phyloP scores from a whole-genome alignment of 2,329 filamentous ascomycete genomes.

The Arthrobotrys pseudoclavata region DNA sequence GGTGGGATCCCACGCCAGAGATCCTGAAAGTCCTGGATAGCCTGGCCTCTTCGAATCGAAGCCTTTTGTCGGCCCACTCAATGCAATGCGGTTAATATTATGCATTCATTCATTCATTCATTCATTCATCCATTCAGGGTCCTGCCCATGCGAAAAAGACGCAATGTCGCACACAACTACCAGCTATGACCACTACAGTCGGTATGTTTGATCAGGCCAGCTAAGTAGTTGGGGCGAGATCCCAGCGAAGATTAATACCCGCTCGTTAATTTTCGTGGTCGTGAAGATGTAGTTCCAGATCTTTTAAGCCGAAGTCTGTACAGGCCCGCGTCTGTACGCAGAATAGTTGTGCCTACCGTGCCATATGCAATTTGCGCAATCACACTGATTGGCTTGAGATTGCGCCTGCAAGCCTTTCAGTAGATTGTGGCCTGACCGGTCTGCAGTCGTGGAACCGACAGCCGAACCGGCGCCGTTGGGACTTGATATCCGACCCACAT shows the following conservation, averaged over 20 bases:
- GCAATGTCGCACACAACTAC: slow-evolving; percentile 44
- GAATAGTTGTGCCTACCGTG: slow-evolving; percentile 10
- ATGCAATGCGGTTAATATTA: slow-evolving; percentile 22
- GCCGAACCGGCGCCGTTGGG: slow-evolving; percentile 32
- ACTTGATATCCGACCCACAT: slow-evolving; percentile 24
- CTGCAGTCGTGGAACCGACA: slow-evolving; percentile 21
- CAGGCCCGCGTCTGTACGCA: background rate
- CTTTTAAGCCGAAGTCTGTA: slow-evolving; percentile 31
- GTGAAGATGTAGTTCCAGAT: slow-evolving; percentile 29
- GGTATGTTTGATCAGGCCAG: slow-evolving; percentile 17
- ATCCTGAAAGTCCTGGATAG: background rate
- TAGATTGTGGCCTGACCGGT: slow-evolving; percentile 32
- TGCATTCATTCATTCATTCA: slow-evolving; percentile 20
- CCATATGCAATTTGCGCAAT: slow-evolving; percentile 8
- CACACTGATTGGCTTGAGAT: slow-evolving; percentile 29
- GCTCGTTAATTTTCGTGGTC: background rate
- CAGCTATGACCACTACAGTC: background rate
- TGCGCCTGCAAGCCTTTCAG: slow-evolving; percentile 23
- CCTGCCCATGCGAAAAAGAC: slow-evolving; percentile 35
- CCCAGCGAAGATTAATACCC: background rate
- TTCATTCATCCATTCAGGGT: slow-evolving; percentile 3
- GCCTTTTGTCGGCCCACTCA: slow-evolving; percentile 8
- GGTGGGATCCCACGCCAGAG: slow-evolving; percentile 16
- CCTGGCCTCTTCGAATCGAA: slow-evolving; percentile 29
- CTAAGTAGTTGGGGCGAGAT: slow-evolving; percentile 8